Evolutionary conservation across 192 early-diverging fungal genomes (phyloP), one percentile per base, ranked within the genome.

Genomic region (Phycomyces blakesleeanus): DNA sequence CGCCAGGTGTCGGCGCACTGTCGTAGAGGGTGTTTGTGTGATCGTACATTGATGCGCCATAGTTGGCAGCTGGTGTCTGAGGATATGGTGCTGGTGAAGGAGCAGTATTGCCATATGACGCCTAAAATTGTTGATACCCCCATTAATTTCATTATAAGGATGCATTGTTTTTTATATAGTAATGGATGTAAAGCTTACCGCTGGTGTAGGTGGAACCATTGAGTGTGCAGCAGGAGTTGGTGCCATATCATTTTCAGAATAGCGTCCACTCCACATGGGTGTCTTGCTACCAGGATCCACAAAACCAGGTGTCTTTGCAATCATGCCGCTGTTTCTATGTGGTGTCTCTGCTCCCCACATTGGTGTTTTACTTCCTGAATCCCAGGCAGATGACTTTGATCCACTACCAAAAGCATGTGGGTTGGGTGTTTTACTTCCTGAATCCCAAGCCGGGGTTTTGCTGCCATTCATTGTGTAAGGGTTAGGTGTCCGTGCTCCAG

Each of bases 321-420:
- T 47, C 44, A 16, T 62, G 25, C 11, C 12, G 24, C 18, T 59
- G 7, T 29, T 22, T 16, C 38, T 12, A 39, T 44, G 41, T 8
- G 57, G 38, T 29, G 16, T 59, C 15, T 27, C 26, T 16, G 16
- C 40, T 44, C 26, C 20, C 58, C 58, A 59, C 60, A 62, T 62
- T 18, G 60, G 60, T 12, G 60, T 62, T 52, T 62, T 75, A 18
- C 76, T 83, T 51, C 84, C 87, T 57, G 81, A 76, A 72, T 84
- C 82, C 88, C 89, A 88, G 24, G 83, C 81, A 34, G 86, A 87
- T 34, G 87, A 88, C 49, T 76, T 68, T n/a, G 74, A 69, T 58
- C 80, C 82, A 41, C 69, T 64, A 34, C 53, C 34, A 39, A 60
- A 57, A 22, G 70, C 73, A 69, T 80, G 68, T 15, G 65, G 67